These are phyloP conservation scores for Striga asiatica DNA, from an alignment of 257 asterid species.

Conservation along the genomic window DNA sequence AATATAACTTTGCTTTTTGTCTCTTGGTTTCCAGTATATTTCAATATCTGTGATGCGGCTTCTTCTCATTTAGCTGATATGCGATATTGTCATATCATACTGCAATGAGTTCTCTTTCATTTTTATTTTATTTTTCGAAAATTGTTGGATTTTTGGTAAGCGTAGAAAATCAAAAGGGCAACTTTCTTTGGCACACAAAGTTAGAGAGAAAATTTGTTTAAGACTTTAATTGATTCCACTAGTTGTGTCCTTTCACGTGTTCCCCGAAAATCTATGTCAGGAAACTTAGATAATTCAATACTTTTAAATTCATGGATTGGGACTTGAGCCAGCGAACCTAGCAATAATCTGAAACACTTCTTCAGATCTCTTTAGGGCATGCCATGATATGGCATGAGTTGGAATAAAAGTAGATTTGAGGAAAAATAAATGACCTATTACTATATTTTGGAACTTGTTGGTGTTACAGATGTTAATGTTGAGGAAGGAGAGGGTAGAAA, in stretches of 20 bases:
- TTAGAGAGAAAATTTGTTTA: too few relatives aligned
- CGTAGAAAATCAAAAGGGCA: too few relatives aligned
- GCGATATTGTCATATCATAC: not conserved
- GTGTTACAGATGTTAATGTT: slow-evolving; percentile 60
- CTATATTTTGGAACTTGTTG: slow-evolving; percentile 34
- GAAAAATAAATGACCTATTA: slow-evolving; percentile 21
- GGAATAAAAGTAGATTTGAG: slow-evolving; percentile 3
- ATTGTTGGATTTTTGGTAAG: too few relatives aligned
- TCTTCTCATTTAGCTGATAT: not conserved
- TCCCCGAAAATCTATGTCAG: too few relatives aligned
- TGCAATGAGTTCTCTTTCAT: not conserved
- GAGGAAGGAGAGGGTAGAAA: slow-evolving; percentile 67
- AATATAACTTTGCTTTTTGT: slow-evolving; percentile 16
- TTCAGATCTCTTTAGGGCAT: slow-evolving; percentile 7
- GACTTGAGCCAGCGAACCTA: too few relatives aligned
- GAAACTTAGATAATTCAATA: not conserved
- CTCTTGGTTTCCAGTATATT: not conserved
- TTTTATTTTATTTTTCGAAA: too few relatives aligned
- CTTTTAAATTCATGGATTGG: too few relatives aligned
- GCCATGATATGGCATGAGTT: slow-evolving; percentile 2
- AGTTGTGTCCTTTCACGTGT: too few relatives aligned
- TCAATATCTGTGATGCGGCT: not conserved
- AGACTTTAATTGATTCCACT: too few relatives aligned
- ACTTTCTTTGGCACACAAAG: too few relatives aligned
- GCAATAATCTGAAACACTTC: too few relatives aligned